Evolutionary conservation across 306 rosid genomes (phyloP), one percentile per base, ranked within the genome.

Genomic region (Quercus engelmannii): DNA sequence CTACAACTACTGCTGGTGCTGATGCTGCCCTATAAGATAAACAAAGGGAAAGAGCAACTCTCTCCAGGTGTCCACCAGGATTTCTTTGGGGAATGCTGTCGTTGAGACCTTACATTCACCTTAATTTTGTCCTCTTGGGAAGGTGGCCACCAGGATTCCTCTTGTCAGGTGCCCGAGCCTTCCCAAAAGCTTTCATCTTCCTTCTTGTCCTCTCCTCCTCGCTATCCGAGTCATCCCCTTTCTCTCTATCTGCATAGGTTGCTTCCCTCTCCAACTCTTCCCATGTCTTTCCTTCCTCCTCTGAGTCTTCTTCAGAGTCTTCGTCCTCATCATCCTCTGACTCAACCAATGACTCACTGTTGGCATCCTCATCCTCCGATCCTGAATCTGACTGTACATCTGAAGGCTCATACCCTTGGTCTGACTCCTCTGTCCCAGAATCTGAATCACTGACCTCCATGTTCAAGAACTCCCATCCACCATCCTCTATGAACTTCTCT

Each of bases 191-290:
- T 80, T 94, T 94, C 26, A 81, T 83, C 88, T 94, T 94, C 86
- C 97, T 92, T 84, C 97, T 88, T 84, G 87, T 89, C 76, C 97
- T 82, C 31, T 94, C 99, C 79, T 92, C 99, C 82, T 94, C 97
- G 3, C 99, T 94, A 87, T 94, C 98, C 1, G 92, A 94, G 33
- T 94, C 97, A 3, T 84, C 83, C 23, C 97, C 98, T 64, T 94
- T 88, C 88, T 94, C 98, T 85, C 83, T 91, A 71, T 94, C 98
- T 25, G 97, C 98, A 81, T 92, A 88, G 89, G 88, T 94, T 49
- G 98, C 98, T 85, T 94, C 98, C 84, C 93, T 92, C 90, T 94
- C 99, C 85, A 94, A 85, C 83, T 94, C 99, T 55, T 94, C 99
- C 99, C 99, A 94, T 6, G 99, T 90, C 88, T 91, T 85, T 25